phyloP scores from a whole-genome alignment of 768 basidiomycete genomes.

The Boletales sp. region DNA sequence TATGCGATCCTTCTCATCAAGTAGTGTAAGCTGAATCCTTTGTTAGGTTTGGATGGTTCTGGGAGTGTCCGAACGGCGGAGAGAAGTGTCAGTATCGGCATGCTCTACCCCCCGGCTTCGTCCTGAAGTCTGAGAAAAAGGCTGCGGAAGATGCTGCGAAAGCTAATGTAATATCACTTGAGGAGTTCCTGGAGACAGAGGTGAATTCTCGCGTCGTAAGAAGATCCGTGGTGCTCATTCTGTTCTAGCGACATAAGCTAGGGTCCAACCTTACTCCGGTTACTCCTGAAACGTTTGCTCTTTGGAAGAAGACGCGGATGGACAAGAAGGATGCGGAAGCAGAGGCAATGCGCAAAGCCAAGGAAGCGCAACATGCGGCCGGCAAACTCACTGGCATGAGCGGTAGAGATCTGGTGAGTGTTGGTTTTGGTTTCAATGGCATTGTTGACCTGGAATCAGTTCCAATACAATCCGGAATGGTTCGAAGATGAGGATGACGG shows the following conservation, averaged over 20 bases:
- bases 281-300: conserved; percentile 84
- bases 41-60: conserved; percentile 86
- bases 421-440: neutral
- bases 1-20: conserved; percentile 25
- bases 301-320: conserved; percentile 94
- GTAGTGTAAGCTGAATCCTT: neutral
- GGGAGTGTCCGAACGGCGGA: conserved; percentile 84
- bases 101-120: conserved; percentile 93
- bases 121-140: conserved; percentile 91
- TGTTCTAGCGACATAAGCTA: conserved; percentile 83
- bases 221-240: neutral
- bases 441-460: conserved; percentile 42
- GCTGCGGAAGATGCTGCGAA: conserved; percentile 88
- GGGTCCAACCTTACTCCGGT: conserved; percentile 89
- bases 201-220: conserved; percentile 39
- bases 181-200: conserved; percentile 98
- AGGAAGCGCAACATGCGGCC: conserved; percentile 75
- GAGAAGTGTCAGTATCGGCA: conserved; percentile 91
- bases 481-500: conserved; percentile 72
- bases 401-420: conserved; percentile 84
- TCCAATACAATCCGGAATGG: conserved; percentile 95
- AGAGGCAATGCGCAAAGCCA: conserved; percentile 77
- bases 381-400: conserved; percentile 94
- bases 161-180: conserved; percentile 83
- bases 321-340: conserved; percentile 92